Evolutionary conservation across 768 basidiomycete species (phyloP), one percentile per base, ranked within the genome.

Genomic region (Sarcomyxa edulis): DNA sequence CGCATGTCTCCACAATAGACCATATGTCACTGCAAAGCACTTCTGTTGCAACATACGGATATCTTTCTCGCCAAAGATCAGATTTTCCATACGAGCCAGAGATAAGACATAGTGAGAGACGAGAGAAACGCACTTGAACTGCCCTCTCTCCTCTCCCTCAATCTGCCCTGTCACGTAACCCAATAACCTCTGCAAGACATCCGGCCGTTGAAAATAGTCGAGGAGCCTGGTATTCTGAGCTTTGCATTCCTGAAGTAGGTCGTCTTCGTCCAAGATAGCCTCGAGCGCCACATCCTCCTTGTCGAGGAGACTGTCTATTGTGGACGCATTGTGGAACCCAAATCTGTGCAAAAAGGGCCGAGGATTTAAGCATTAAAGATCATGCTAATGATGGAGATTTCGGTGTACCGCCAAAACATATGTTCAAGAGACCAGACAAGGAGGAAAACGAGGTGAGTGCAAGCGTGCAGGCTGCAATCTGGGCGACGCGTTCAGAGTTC

Each of bases 21-120:
- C 92, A 96, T 62, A 95, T 84, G 51, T 95, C 93, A 60, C 89
- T 87, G 64, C 92, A 94, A 23, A 98, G 75, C 16, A 97, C 91
- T 59, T 98, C 95, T 19, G 94, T 92, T 11, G 91, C 85, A 15
- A 93, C 79, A 52, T 89, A 85, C 2, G 94, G 91, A 60, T 91
- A 97, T 61, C 94, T 96, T 29, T 27, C 21, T 30, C 18, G 21
- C 35, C 34, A 39, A 23, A 19, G 19, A 42, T 35, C n/a, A n/a
- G n/a, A n/a, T n/a, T n/a, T n/a, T 9, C 32, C 19, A n/a, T 30
- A 37, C 22, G 22, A 39, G 30, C n/a, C 38, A n/a, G 39, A 40
- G 40, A 46, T 40, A 7, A 53, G 39, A 48, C 37, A 36, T 16
- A 29, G 9, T 42, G 24, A 21, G 11, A 25, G 26, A 40, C 14